These are phyloP conservation scores for Trametopsis cervina DNA, from an alignment of 768 basidiomycete species.

Conservation along the genomic window DNA sequence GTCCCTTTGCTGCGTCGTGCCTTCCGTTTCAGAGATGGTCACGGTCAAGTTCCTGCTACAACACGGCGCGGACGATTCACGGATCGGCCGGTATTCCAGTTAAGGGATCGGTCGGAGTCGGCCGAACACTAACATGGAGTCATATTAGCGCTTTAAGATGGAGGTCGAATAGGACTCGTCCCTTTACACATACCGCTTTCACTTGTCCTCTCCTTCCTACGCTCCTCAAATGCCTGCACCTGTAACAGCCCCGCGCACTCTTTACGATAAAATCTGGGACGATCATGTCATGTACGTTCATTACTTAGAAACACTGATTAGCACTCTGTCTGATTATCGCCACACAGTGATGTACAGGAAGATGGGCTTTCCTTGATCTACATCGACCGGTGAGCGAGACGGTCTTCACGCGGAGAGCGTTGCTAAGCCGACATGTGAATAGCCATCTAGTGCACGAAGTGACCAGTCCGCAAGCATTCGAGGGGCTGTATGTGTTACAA, in stretches of 20 bases:
- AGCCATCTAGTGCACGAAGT: constrained; percentile 60
- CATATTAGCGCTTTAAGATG: too few relatives aligned
- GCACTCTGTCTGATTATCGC: constrained; percentile 5
- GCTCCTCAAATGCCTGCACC: constrained; percentile 42
- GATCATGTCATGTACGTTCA: constrained; percentile 88
- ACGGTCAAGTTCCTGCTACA: too few relatives aligned
- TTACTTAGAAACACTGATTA: background rate
- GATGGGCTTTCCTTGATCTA: constrained; percentile 79
- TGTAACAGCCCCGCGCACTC: constrained; percentile 65
- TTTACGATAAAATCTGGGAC: constrained; percentile 98
- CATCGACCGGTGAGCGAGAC: constrained; percentile 44
- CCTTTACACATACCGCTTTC: background rate
- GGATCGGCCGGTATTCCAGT: too few relatives aligned
- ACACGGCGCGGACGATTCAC: too few relatives aligned
- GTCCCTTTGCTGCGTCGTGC: too few relatives aligned
- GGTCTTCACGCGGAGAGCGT: too few relatives aligned
- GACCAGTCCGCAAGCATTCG: constrained; percentile 57
- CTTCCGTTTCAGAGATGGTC: too few relatives aligned
- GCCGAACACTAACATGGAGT: too few relatives aligned
- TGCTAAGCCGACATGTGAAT: too few relatives aligned
- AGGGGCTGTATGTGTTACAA: constrained; percentile 36
- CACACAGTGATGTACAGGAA: constrained; percentile 57
- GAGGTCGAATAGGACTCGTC: background rate
- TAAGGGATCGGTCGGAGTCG: background rate
- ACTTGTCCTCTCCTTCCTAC: background rate